phyloP scores from a whole-genome alignment of 2,329 filamentous ascomycete species.

The Pseudonectria buxi region DNA sequence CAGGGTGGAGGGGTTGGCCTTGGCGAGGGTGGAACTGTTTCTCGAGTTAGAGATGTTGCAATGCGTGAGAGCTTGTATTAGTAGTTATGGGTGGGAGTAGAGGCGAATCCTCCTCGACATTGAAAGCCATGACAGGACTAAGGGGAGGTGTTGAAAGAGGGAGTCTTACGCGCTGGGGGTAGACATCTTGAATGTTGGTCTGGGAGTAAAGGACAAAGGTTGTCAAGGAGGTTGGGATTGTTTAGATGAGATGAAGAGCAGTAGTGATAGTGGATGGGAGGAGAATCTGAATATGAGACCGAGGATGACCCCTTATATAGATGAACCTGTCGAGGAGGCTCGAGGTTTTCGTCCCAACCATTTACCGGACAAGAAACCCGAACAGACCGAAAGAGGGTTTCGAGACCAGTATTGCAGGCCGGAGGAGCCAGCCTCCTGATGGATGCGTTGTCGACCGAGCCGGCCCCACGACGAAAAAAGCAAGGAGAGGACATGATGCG shows the following conservation, averaged over 20 bases:
- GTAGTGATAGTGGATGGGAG: constrained; percentile 18
- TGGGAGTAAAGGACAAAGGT: constrained; percentile 10
- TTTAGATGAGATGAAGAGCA: constrained; percentile 11
- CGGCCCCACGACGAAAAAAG: too few relatives aligned
- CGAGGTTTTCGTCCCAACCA: too few relatives aligned
- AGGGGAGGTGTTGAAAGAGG: background rate
- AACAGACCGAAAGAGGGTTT: too few relatives aligned
- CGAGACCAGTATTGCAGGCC: too few relatives aligned
- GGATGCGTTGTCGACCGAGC: too few relatives aligned
- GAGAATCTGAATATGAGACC: constrained; percentile 9
- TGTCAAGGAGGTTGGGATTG: constrained; percentile 9
- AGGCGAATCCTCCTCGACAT: constrained; percentile 4
- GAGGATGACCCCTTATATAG: constrained; percentile 19
- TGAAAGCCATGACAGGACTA: constrained; percentile 1
- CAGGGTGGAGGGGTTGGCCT: constrained; percentile 15
- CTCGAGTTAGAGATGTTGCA: too few relatives aligned
- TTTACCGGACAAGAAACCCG: too few relatives aligned
- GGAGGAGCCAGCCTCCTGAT: too few relatives aligned
- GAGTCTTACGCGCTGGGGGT: constrained; percentile 20
- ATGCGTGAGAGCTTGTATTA: too few relatives aligned
- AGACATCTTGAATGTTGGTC: constrained; percentile 18
- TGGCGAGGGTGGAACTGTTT: constrained; percentile 17
- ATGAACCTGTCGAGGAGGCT: background rate
- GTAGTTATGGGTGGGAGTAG: too few relatives aligned
- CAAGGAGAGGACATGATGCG: too few relatives aligned